phyloP scores from a whole-genome alignment of 2,329 filamentous ascomycete genomes.

The Chrysoporthe deuterocubensis region DNA sequence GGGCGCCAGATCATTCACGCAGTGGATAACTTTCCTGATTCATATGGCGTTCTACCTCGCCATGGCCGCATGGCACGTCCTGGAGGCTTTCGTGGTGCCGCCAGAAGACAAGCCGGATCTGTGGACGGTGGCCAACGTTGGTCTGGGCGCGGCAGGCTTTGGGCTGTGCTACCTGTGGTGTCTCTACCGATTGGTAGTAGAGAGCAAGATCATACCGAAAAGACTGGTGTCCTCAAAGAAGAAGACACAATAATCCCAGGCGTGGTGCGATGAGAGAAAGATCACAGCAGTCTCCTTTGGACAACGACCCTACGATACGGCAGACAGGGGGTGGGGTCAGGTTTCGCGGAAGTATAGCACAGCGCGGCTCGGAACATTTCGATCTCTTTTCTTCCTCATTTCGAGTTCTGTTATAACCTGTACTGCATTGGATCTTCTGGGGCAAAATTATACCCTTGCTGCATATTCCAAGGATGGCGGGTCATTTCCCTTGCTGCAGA shows the following conservation, averaged over 20 bases:
- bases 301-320: conserved; percentile 8
- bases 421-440: conserved; percentile 9
- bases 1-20: conserved; percentile 48
- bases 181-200: conserved; percentile 66
- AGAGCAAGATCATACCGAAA: conserved; percentile 57
- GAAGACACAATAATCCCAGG: conserved; percentile 42
- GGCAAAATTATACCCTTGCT: conserved; percentile 11
- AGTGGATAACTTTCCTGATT: conserved; percentile 67
- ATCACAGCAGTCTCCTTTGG: background rate
- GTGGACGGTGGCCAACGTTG: conserved; percentile 91
- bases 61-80: conserved; percentile 82
- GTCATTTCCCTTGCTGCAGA: background rate
- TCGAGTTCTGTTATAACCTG: background rate
- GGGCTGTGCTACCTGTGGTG: conserved; percentile 91
- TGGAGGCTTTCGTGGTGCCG: conserved; percentile 69
- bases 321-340: conserved; percentile 5
- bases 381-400: conserved; percentile 3
- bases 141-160: conserved; percentile 84
- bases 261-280: background rate
- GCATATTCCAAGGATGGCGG: background rate
- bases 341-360: conserved; percentile 21
- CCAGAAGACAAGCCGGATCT: conserved; percentile 84
- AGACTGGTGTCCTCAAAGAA: conserved; percentile 35
- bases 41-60: conserved; percentile 76
- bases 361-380: conserved; percentile 13